Evolutionary conservation across 371 early-diverging fungal species (phyloP), one percentile per base, ranked within the genome.

Genomic region (Lichtheimia ornata): DNA sequence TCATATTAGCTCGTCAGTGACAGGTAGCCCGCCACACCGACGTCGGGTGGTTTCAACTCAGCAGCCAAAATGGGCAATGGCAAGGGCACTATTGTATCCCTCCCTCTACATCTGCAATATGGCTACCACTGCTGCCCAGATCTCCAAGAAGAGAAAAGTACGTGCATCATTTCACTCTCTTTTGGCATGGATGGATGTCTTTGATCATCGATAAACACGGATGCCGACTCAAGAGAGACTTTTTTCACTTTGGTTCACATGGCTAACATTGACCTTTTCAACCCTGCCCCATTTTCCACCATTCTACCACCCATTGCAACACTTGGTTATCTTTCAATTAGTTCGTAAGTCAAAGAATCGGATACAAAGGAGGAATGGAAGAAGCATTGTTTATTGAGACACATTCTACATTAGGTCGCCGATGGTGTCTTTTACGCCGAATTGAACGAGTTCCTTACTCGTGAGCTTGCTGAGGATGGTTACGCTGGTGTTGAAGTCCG

Each of bases 401-500:
- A 9, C 11, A 35, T 11, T 6, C 9, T 15, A 41, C 17, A 50
- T 44, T 70, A 77, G 83, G 95, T 98, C 77, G 97, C 97, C 84
- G 99, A 98, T 88, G 99, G 99, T 91, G 97, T 98, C 62, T 97
- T 98, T 91, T 97, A 95, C 89, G 97, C 99, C 76, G 99, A 98
- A 85, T 90, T 98, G 76, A 97, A 98, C 92, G 96, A 97, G 85
- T 96, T 97, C 90, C 91, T 98, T 83, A 91, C 93, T 76, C 96
- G 97, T 78, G 90, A 94, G 84, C 82, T 93, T 82, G 90, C 89
- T 65, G 90, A 89, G 71, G 94, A 95, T 72, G 93, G 93, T 67
- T 96, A 94, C 78, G 88, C 98, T 72, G 98, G 99, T 76, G 96
- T 98, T 81, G 98, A 99, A 83, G 96, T 99, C 81, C 93, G 97